Base-by-base conservation (phyloP, 768 basidiomycete species). In the Termitomyces sp. region DNA sequence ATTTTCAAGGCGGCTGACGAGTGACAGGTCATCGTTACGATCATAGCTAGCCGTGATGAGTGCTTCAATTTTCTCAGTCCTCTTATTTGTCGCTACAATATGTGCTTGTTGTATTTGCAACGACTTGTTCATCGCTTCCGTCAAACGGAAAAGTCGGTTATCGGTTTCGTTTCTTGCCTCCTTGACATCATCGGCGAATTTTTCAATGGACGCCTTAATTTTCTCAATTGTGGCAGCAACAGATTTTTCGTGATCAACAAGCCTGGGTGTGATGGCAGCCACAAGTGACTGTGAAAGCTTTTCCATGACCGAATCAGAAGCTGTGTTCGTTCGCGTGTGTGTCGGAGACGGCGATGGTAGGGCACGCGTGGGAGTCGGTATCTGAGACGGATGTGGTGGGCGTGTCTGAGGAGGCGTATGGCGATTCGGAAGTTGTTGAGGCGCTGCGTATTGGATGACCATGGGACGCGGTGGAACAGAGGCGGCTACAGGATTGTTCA, bases 51-150 rank as follows among this genome's bases (percentile, higher is more conserved):
- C 60, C 16, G 61, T 60, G 4, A 71, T 46, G 13, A 60, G 54
- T 23, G 58, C 61, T 44, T 69, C 67, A 14, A 68, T 18, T 46
- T 61, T 63, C 23, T 59, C 60, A n/a, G 66, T 51, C 3, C 67
- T 64, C 20, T 16, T 57, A 10, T 35, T 44, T 16, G 61, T 23
- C 10, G 38, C 54, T 32, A 58, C 59, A 13, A 12, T 54, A 2
- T 35, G 38, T 1, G 48, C 55, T 13, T 59, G 48, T 16, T 64
- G 63, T 3, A 58, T 40, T 9, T 20, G 20, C 13, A 63, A 59
- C 6, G 67, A 61, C 32, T 51, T 61, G n/a, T 59, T 54, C 51
- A 67, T 60, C 2, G 44, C 63, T 35, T 56, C 60, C n/a, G 32
- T 43, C 1, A 67, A 20, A 20, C 36, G 50, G 1, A 52, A 57